Evolutionary conservation across 345 rosid species (phyloP), one percentile per base, ranked within the genome.

Genomic region (Gynandropsis gynandra): DNA sequence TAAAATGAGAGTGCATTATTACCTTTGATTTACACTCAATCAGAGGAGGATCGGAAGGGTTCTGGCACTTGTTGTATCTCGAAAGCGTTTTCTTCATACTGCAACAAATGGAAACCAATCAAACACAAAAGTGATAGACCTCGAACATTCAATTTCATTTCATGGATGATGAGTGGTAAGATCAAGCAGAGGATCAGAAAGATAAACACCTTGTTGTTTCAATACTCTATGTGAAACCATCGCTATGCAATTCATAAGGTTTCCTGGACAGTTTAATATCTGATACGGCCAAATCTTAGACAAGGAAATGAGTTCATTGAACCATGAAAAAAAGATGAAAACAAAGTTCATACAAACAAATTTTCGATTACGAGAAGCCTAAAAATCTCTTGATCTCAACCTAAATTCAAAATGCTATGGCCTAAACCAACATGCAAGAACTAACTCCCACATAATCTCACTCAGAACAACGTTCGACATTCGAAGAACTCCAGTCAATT

Each of bases 41-140:
- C 20, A 59, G 50, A 35, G 78, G 45, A 42, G 70, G 52, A 68
- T 70, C 94, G 42, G 83, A 43, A 31, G 77, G 56, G 50, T 72
- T 72, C 48, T 64, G 63, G 65, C 75, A 69, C 50, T 80, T 87
- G 33, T 61, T 62, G 56, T 87, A 84, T 76, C 90, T 84, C 16
- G 71, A 50, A 59, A 87, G 79, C 16, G 83, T 87, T 71, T 63
- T 72, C 74, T 76, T 84, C 96, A 87, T 87, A 10, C 94, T 84
- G 72, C 16, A 68, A 58, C 38, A 47, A 29, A 54, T 10, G 31
- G 50, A 11, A 40, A 45, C 51, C 24, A 21, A 58, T 18, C 10
- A 5, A 56, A 31, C 13, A 40, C 16, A 7, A 40, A 40, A 11
- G 7, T 5, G n/a, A n/a, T 12, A 40, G 8, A 12, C 43, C 9